Evolutionary conservation across 495 filamentous ascomycete species (phyloP).

Genomic region (Trichoderma orchidacearum): DNA sequence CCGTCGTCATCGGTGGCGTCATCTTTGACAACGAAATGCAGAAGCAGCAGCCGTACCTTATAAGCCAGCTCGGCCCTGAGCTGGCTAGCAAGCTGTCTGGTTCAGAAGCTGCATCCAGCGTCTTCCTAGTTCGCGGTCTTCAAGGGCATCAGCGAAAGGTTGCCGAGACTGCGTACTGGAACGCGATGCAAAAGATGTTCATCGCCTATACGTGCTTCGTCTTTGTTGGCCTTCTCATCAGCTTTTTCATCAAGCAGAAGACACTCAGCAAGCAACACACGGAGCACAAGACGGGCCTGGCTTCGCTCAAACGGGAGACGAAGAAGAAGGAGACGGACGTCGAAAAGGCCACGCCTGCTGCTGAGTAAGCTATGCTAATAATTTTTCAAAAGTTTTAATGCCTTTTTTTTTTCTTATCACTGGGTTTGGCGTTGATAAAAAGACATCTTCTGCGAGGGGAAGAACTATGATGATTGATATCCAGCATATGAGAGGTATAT

Average conservation of each 20-base stretch:
- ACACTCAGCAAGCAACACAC: slow-evolving; percentile 46
- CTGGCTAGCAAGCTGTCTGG: slow-evolving; percentile 30
- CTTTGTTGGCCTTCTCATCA: slow-evolving; percentile 38
- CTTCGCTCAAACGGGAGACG: slow-evolving; percentile 13
- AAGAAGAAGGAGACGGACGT: slow-evolving; percentile 11
- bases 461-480: neutral
- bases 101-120: slow-evolving; percentile 43
- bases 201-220: slow-evolving; percentile 47
- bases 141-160: slow-evolving; percentile 29
- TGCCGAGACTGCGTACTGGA: slow-evolving; percentile 40
- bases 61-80: slow-evolving; percentile 25
- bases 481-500: neutral
- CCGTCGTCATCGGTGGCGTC: slow-evolving; percentile 66
- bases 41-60: slow-evolving; percentile 22
- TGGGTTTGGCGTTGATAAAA: neutral
- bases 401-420: neutral
- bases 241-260: slow-evolving; percentile 38
- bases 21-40: slow-evolving; percentile 59
- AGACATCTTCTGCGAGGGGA: neutral
- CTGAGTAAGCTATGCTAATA: neutral
- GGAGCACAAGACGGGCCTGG: slow-evolving; percentile 49
- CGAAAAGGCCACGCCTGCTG: slow-evolving; percentile 3
- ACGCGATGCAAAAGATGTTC: slow-evolving; percentile 51
- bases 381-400: neutral
- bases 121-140: slow-evolving; percentile 38